Evolutionary conservation across 2,329 filamentous ascomycete species (phyloP), one percentile per base, ranked within the genome.

Genomic region (Xylariaceae sp.): DNA sequence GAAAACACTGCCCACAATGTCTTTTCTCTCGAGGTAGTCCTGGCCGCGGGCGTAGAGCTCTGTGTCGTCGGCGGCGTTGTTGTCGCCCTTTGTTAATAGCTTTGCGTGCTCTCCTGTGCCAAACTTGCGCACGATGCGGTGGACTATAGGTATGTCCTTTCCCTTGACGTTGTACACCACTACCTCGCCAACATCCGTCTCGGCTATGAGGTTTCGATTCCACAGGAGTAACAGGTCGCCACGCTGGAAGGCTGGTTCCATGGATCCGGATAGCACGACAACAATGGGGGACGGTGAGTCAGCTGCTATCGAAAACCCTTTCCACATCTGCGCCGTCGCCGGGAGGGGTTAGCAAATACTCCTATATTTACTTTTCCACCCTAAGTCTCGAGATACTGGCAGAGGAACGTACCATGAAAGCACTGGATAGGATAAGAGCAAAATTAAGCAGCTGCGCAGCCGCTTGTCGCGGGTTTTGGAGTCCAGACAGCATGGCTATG

Each of bases 101-200:
- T 87, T 71, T n/a, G 78, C 76, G 35, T 71, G 62, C 41, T 57
- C 76, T 69, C 78, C 78, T 19, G 55, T 55, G 15, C 79, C 78
- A 59, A 81, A 83, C 59, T 79, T 81, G 65, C 89, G 78, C 38
- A 97, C 84, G 8, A 97, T 76, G 35, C 92, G 74, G 68, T 98
- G 92, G 51, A 98, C 92, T 64, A 98, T 98, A 19, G 92, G 92
- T 48, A 98, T 97, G 51, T 95, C 86, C 71, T 97, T 98, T 41
- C 83, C 88, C 61, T 80, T 77, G 38, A 95, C 85, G 59, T 94
- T 94, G 66, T 80, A 80, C 8, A 80, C 75, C 7, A 79, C 75
- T n/a, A 80, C 60, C 50, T 75, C 71, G 44, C 72, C 72, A 12
- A 77, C 72, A 30, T 68, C 67, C 2, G 73, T 76, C 48, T 78